Percentiles rank a stretch among this genome's conserved stretches.
phyloP scores from a whole-genome alignment of 805 yeast genomes.

The Metschnikowia lunata region DNA sequence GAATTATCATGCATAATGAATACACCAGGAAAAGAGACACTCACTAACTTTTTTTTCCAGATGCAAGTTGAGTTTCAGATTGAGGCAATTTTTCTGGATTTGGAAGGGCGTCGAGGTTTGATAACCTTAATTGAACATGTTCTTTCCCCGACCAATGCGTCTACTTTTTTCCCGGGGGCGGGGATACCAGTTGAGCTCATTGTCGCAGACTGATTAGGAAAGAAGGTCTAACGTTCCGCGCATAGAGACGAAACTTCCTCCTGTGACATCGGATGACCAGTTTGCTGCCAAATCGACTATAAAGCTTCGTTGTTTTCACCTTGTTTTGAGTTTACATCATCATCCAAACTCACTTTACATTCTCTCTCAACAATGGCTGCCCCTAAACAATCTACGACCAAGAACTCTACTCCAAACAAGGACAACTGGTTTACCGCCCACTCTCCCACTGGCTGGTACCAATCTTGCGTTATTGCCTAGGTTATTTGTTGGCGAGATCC shows the following conservation, averaged over 20 bases:
- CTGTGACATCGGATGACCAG: neutral
- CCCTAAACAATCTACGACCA: slow-evolving; percentile 4
- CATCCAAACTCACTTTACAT: too few species aligned
- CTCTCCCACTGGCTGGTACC: slow-evolving; percentile 9
- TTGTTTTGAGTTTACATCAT: too few species aligned
- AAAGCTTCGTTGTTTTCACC: too few species aligned
- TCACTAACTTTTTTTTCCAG: too few species aligned
- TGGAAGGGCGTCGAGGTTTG: neutral
- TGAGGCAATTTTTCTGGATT: neutral
- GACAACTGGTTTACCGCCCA: slow-evolving; percentile 10
- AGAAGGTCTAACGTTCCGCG: neutral
- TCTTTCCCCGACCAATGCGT: too few species aligned
- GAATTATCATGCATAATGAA: too few species aligned
- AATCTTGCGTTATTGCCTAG: slow-evolving; percentile 10
- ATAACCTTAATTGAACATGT: too few species aligned
- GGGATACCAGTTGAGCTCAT: neutral
- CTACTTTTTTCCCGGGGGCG: too few species aligned
- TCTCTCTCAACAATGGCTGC: slow-evolving; percentile 6
- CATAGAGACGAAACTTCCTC: neutral
- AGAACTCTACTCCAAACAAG: slow-evolving; percentile 8
- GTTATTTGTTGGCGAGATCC: neutral
- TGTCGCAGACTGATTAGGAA: neutral
- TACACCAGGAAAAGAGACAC: too few species aligned
- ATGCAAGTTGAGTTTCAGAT: neutral
- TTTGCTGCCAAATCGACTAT: too few species aligned